Evolutionary conservation across 768 basidiomycete genomes (phyloP), one percentile per base, ranked within the genome.

Genomic region (Tephrocybe rancida): DNA sequence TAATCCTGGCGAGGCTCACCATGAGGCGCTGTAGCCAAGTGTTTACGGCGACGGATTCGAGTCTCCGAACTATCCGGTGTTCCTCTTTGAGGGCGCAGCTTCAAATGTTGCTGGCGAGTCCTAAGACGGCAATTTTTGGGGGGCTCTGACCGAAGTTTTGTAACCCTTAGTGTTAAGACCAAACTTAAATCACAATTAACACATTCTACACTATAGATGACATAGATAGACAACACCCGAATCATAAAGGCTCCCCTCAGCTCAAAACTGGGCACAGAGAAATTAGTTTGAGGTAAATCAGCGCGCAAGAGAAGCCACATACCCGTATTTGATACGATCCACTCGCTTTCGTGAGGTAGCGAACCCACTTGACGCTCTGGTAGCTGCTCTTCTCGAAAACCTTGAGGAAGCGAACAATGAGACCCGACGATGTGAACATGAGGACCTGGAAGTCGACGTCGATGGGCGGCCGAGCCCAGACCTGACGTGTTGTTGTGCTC

Each of bases 381-480:
- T 98, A 98, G 59, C 86, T 92, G 67, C 82, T 84, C 80, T 93
- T 97, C 77, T 98, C 97, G 61, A 98, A 98, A 16, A 99, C 96
- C 70, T 98, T 98, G 65, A 99, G 73, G 81, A 98, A 99, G 48
- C 96, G 84, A 38, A 99, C 97, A 46, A 96, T 89, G 63, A 99
- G 70, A 1, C 97, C 97, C 10, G 96, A 98, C 10, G 97, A 82
- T 0, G 97, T 98, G 71, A 98, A 93, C 97, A 99, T 99, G 61
- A 99, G 79, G 52, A 99, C 97, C 74, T 95, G 94, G 73, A 99
- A 99, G 70, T 99, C 97, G 58, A 98, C 87, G 61, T 96, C 92
- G 64, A 99, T 98, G 6, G 97, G 97, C 16, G 97, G 97, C 50
- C 97, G 79, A 2, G 95, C 95, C 97, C 97, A 99, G 3, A 96